Base-by-base conservation (phyloP, 106 monocot genomes). In the Xerophyta viscosa region DNA sequence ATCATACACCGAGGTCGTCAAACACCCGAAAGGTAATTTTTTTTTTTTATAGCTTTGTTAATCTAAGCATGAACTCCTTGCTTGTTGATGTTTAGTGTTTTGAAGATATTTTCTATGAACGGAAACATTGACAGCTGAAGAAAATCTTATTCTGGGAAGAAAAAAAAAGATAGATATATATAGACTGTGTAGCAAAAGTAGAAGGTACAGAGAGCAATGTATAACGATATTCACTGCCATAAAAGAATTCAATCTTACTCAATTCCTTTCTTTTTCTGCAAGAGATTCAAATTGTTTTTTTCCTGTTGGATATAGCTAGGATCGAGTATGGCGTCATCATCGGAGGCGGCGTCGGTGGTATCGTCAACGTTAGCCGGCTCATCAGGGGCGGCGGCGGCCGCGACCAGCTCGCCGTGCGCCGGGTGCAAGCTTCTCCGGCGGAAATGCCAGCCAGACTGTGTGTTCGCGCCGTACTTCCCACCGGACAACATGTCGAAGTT, bases 391-490 rank as follows among this genome's bases (percentile, higher is more conserved):
- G 39, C 39, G 15, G 39, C 39, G 15, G 6, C 39, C 10, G 1
- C 39, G 6, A 39, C 39, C 10, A 39, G 39, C 39, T 81, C 91
- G 0, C 91, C 91, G 11, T 91, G 91, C 66, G 91, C 91, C 0
- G 91, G 81, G 17, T 91, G 91, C 78, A 91, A 91, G 59, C 85
- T 91, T 56, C 91, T 91, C 19, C 84, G 91, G 5, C 81, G 91
- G 1, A 91, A 91, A 62, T 91, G 91, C 75, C 91, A 85, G 64
- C 91, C 85, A 23, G 91, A 91, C 57, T 91, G 91, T 75, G 77
- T 91, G 28, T 91, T 91, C 69, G 91, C 91, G 13, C 91, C 91
- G 24, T 91, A 91, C 75, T 91, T 91, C 57, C 91, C 91, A 27
- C 91, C 91, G 18, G 91, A 91, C 72, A 70, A 91, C 58, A 84